Conservation (phyloP, 2,329 filamentous ascomycete genomes). For the Aspergillus ruber region DNA sequence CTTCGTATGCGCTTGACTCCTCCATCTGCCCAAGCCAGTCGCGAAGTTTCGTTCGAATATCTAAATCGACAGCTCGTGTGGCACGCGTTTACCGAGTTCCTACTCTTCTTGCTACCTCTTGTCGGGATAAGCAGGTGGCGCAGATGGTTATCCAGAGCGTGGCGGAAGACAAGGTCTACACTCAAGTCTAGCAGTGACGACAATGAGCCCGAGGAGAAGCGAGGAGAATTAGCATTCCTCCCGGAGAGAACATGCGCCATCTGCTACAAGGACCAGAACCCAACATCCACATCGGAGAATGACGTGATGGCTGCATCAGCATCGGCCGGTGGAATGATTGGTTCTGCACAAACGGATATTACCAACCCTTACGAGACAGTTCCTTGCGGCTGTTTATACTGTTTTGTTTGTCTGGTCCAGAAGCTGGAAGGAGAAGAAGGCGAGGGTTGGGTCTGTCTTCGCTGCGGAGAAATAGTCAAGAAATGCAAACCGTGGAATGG, state of each 20-base stretch:
- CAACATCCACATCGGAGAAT: constrained; percentile 61
- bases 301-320: constrained; percentile 65
- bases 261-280: constrained; percentile 90
- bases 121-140: constrained; percentile 91
- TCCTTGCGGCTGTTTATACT: constrained; percentile 88
- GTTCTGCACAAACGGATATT: constrained; percentile 84
- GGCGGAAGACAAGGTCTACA: constrained; percentile 69
- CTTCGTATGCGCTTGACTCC: constrained; percentile 79
- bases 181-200: constrained; percentile 46
- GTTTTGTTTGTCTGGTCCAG: constrained; percentile 90
- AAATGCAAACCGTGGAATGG: constrained; percentile 88
- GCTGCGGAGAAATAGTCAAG: constrained; percentile 77
- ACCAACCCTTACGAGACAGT: constrained; percentile 93
- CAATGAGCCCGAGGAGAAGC: constrained; percentile 44
- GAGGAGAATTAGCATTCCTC: constrained; percentile 74
- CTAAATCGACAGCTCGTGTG: constrained; percentile 95
- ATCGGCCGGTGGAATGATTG: constrained; percentile 69
- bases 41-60: constrained; percentile 95
- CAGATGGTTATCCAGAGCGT: constrained; percentile 78
- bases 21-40: constrained; percentile 73
- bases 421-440: constrained; percentile 87
- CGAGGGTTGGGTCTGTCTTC: constrained; percentile 84
- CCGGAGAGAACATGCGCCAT: constrained; percentile 94
- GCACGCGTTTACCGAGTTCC: constrained; percentile 98
- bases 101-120: constrained; percentile 95